Base-by-base conservation (phyloP, 768 basidiomycete species). In the Boletus subparvulus region DNA sequence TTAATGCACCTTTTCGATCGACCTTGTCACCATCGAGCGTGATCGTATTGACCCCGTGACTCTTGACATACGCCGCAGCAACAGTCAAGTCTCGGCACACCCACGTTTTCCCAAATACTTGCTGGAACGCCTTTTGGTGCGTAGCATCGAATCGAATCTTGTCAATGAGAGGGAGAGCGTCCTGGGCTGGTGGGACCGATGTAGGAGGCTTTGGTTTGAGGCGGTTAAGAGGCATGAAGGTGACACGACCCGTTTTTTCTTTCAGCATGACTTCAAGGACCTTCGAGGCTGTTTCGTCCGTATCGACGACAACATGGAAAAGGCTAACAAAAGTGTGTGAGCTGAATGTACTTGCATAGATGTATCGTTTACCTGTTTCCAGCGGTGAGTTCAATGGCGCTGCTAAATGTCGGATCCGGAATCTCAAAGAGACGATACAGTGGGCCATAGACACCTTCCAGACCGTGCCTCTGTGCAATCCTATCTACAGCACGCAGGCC, bases 1-100 rank as follows among this genome's bases (percentile, higher is more conserved):
- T 98, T 47, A 99, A 74, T 2, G 95, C 87, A 59, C 97, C 97
- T 69, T 96, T 98, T 50, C 94, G 83, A 70, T 99, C 97, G 51
- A 96, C 94, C 68, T 93, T 94, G 78, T 99, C 97, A 47, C 97
- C 97, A 62, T 96, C 95, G 39, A 97, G 83, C 2, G 97, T 99
- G 72, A 98, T 98, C 21, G 94, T 94, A 74, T 96, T 98, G 69
- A 98, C 88, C 2, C 87, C 87, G 68, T 98, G 94, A 64, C 87
- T 90, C 71, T 96, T 90, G 48, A 95, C 93, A 70, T 97, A 98
- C 10, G 92, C 90, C 7, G 94, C 92, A 24, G 94, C 95, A 60
- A 94, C 88, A 10, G 88, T 87, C 54, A 99, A 82, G 69, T 97
- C 93, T 44, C 89, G 84, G 70, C 96, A 98, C 24, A 99, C 92